Evolutionary conservation across 2,329 filamentous ascomycete species (phyloP).

Genomic region (Stromatinia cepivora): DNA sequence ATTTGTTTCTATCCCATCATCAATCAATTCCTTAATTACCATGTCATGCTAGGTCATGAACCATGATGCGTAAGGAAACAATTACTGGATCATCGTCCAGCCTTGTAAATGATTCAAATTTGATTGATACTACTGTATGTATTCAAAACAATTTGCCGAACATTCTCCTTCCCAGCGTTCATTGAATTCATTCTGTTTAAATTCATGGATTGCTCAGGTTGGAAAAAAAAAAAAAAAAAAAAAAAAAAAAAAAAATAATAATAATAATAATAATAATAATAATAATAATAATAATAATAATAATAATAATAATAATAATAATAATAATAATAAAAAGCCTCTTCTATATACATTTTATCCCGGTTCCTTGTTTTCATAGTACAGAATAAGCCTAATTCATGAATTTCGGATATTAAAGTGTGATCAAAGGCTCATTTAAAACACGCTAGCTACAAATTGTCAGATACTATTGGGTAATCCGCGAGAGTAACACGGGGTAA

Average conservation of each 20-base stretch:
- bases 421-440: constrained; percentile 8
- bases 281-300: too few relatives aligned
- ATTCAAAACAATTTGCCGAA: neutral
- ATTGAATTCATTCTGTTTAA: neutral
- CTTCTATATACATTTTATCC: neutral
- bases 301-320: too few relatives aligned
- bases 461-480: neutral
- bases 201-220: neutral
- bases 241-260: too few relatives aligned
- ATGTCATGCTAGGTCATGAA: neutral
- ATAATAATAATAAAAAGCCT: neutral
- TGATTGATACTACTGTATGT: neutral
- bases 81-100: neutral
- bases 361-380: constrained; percentile 13
- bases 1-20: neutral
- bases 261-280: too few relatives aligned
- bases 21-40: neutral
- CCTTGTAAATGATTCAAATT: neutral
- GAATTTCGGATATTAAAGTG: constrained; percentile 2
- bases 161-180: neutral
- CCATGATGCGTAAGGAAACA: neutral
- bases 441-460: neutral
- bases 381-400: neutral
- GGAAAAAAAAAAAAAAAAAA: neutral
- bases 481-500: constrained; percentile 16